Percentiles rank a stretch among this genome's conserved stretches.
These are phyloP conservation scores for Cutaneotrichosporon cavernicola DNA, from an alignment of 1,284 basidiomycete genomes.

Conservation along the genomic window DNA sequence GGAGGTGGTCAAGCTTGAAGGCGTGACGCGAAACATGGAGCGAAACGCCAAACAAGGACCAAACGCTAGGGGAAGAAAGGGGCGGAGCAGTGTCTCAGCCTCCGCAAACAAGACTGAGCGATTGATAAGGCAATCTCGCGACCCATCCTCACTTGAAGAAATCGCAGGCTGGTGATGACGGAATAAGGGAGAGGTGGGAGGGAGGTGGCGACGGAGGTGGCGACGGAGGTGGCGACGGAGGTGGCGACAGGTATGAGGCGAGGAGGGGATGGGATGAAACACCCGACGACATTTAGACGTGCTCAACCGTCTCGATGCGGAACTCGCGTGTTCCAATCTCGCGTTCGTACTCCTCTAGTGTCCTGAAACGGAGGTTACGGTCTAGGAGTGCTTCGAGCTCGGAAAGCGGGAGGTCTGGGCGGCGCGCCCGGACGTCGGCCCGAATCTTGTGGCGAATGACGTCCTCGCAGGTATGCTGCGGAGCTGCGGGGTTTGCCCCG, in stretches of 20 bases:
- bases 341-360: background rate
- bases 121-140: background rate
- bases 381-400: background rate
- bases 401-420: background rate
- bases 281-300: background rate
- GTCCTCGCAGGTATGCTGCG: background rate
- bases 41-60: background rate
- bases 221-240: background rate
- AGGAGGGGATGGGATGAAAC: background rate
- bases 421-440: background rate
- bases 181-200: background rate
- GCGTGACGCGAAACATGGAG: background rate
- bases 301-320: constrained; percentile 1
- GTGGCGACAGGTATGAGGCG: background rate
- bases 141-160: background rate
- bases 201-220: background rate
- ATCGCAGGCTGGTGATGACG: background rate
- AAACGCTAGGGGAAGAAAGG: background rate
- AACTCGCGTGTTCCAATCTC: background rate
- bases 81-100: background rate
- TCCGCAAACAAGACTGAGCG: background rate
- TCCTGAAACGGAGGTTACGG: constrained; percentile 1
- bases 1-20: too few species aligned
- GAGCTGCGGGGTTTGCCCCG: background rate
- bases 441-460: constrained; percentile 4